phyloP scores from a whole-genome alignment of 441 rosid genomes.

The Euphorbia schlechtendalii region DNA sequence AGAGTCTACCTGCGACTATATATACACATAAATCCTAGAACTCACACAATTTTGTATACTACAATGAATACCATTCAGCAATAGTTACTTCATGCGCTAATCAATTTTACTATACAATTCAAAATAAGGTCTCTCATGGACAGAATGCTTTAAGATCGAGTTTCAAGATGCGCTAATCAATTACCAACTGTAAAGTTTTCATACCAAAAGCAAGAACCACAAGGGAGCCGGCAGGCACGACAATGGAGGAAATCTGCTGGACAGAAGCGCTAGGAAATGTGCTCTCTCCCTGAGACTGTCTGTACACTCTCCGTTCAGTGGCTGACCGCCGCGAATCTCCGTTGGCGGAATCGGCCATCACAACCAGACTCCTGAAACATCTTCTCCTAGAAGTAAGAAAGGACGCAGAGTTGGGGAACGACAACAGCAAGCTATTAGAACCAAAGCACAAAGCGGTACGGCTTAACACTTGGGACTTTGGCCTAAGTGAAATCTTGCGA shows the following conservation, averaged over 20 bases:
- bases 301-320: constrained; percentile 44
- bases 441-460: constrained; percentile 19
- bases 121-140: neutral
- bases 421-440: constrained; percentile 14
- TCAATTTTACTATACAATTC: neutral
- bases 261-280: constrained; percentile 36
- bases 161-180: neutral
- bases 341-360: constrained; percentile 40
- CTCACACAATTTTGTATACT: neutral
- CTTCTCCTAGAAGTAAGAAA: constrained; percentile 19
- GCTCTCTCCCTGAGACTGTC: constrained; percentile 51
- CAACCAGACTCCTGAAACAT: constrained; percentile 32
- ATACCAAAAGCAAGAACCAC: constrained; percentile 61
- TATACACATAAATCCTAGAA: neutral
- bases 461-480: constrained; percentile 17
- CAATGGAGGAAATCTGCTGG: constrained; percentile 52
- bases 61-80: neutral
- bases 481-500: constrained; percentile 19
- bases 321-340: constrained; percentile 27
- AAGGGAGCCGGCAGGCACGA: constrained; percentile 51
- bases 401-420: constrained; percentile 22
- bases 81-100: neutral
- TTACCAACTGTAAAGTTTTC: constrained; percentile 10
- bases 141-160: neutral
- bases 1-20: neutral